These are phyloP conservation scores for Aspergillus intermedius DNA, from an alignment of 2,329 filamentous ascomycete genomes.

Conservation along the genomic window DNA sequence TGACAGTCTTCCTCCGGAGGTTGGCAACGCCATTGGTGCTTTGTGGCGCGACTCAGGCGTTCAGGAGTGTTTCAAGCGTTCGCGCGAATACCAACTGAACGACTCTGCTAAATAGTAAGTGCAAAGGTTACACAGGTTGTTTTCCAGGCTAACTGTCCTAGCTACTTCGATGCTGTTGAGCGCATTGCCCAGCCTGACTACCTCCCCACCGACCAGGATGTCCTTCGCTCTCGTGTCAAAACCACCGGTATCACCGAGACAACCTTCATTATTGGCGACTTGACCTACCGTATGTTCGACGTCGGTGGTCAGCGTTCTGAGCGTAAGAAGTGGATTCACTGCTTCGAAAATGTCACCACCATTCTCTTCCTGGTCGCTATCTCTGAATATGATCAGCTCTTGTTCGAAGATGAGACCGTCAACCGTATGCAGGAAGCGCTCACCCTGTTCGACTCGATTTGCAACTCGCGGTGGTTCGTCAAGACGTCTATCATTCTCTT, in stretches of 20 bases:
- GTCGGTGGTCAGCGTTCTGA: constrained; percentile 93
- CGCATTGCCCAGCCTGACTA: constrained; percentile 88
- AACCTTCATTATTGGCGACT: constrained; percentile 87
- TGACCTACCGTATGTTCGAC: constrained; percentile 97
- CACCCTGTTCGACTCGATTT: constrained; percentile 65
- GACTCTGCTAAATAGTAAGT: constrained; percentile 93
- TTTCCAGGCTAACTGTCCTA: constrained; percentile 39
- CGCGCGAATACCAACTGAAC: constrained; percentile 91
- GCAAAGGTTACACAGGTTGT: too few relatives aligned
- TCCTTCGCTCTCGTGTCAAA: constrained; percentile 92
- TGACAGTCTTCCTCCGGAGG: constrained; percentile 87
- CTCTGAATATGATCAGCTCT: constrained; percentile 90
- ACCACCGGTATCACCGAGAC: constrained; percentile 97
- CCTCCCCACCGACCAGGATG: constrained; percentile 91
- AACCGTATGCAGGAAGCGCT: constrained; percentile 69
- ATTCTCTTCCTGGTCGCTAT: constrained; percentile 96
- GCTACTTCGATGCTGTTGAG: constrained; percentile 93
- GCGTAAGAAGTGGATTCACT: constrained; percentile 99
- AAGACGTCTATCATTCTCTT: constrained; percentile 68
- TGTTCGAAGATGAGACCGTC: constrained; percentile 93
- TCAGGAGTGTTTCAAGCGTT: constrained; percentile 91
- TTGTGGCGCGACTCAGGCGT: constrained; percentile 91
- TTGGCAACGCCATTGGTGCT: constrained; percentile 84
- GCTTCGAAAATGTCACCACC: constrained; percentile 95
- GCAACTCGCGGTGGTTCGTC: constrained; percentile 66